Evolutionary conservation across 352 stramenopile genomes (phyloP), one percentile per base, ranked within the genome.

Genomic region (Phytophthora foliorum): DNA sequence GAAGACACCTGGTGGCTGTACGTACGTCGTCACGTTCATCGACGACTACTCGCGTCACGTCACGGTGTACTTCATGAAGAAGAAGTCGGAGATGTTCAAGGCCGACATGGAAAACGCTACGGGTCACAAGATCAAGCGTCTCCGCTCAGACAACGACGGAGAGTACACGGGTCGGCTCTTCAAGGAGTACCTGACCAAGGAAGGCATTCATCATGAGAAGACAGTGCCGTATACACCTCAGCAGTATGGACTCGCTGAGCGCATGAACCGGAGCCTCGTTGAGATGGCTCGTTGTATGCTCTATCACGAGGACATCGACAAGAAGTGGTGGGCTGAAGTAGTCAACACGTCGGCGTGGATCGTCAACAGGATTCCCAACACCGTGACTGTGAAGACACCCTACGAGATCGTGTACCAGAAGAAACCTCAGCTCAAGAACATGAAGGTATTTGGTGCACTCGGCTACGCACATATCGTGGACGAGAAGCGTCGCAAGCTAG

Each of bases 1-100:
- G 2, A 52, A 46, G 41, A 63, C 58, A 21, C 38, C 39, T 31
- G 60, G 67, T 6, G 59, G 54, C 5, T 42, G 34, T 14, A 38
- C n/a, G n/a, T n/a, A n/a, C n/a, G n/a, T n/a, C n/a, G n/a, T 19
- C 56, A 60, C 63, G 3, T 77, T 72, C 39, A 62, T 81, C 13
- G 57, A 78, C 16, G 65, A 78, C 38, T 68, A 49, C 57, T 8
- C 54, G 69, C 22, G 53, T 65, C 50, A 31, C n/a, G n/a, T n/a
- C n/a, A n/a, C n/a, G n/a, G n/a, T n/a, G n/a, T n/a, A n/a, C n/a
- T n/a, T n/a, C n/a, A 7, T 78, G 24, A 69, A 51, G 32, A 19
- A 31, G 22, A 81, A 81, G n/a, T 70, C 59, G 0, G 51, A 75
- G 41, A 63, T 25, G 25, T n/a, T n/a, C n/a, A n/a, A n/a, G n/a